Evolutionary conservation across 495 filamentous ascomycete genomes (phyloP), one percentile per base, ranked within the genome.

Genomic region (Saxophila tyrrhenica): DNA sequence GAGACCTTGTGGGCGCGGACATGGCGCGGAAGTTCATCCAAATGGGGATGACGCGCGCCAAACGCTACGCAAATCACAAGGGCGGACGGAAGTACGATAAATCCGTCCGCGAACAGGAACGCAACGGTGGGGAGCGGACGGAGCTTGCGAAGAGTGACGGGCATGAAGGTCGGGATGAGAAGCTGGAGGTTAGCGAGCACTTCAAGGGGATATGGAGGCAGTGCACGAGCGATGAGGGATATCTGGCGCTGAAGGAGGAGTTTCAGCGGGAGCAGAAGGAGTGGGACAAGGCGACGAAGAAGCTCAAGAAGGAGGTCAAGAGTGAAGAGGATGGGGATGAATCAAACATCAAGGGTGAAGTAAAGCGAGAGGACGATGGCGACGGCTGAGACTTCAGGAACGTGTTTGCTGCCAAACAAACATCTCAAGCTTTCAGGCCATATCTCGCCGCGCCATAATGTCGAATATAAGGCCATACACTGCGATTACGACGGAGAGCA

Each of bases 1-100:
- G 65, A n/a, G 74, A 78, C 62, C 75, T 78, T 39, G 73, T 77
- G 2, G 75, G 75, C 10, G 75, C 75, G 67, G 75, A 78, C 32
- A 78, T 77, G 72, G 57, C 66, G 19, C 61, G 74, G 13, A 78
- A 77, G 54, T 78, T 78, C 58, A 64, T 78, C 21, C 74, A 76
- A 61, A 78, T 78, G 73, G 73, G 75, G 2, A 78, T 78, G 73
- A 76, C 73, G 22, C 55, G 75, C 16, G 67, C 72, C 20, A 74
- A 68, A 55, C 60, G 73, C 43, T 77, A 78, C 64, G 73, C 73
- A 17, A 76, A 76, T 53, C 68, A 73, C 41, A 69, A 70, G 49
- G 74, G 73, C 0, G 75, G 75, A 16, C 67, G 68, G 51, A 78
- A 76, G 59, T 74, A 74, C 53, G 64, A 60, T 48, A 62, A 56